Evolutionary conservation across 2,329 filamentous ascomycete genomes (phyloP), one percentile per base, ranked within the genome.

Genomic region (Pseudogymnoascus sp.): DNA sequence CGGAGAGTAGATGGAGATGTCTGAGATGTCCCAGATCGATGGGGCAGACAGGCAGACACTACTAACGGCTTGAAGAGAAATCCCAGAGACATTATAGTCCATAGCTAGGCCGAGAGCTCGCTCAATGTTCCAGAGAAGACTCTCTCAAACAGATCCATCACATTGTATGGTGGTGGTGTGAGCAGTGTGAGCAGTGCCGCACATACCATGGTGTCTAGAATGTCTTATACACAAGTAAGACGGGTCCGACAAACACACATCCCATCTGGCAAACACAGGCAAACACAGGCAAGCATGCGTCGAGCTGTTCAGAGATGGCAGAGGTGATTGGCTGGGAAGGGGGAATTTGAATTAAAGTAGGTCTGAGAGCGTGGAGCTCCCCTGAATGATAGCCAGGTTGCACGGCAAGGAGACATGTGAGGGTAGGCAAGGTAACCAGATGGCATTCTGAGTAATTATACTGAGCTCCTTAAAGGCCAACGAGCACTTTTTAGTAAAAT

Each of bases 11-110:
- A 49, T 49, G 43, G 43, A 49, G 23, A 14, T 49, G 43, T 49
- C 43, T 49, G 43, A 49, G 21, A 49, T 49, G 43, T 49, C 43
- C 43, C 43, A 49, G 43, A 49, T 49, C 43, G 43, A 43, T 43
- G 36, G 36, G 9, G 31, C 9, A 34, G 28, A 31, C 28, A n/a
- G 37, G 21, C 42, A 46, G 43, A 25, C 23, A 28, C 23, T 25
- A 14, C 43, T 49, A 49, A 49, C 43, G 43, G 43, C 23, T 49
- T 49, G 43, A 25, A 16, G 23, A 28, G 43, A 3, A 49, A 49
- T 28, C 43, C 43, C 21, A 49, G 43, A 49, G 43, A 49, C 43
- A 28, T 25, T 25, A 28, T 14, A 21, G 23, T 12, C 14, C n/a
- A 49, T 49, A 28, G 21, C 21, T 28, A n/a, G 43, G 43, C 23